phyloP scores from a whole-genome alignment of 164 flowering plant species.

The Euptelea pleiosperma region DNA sequence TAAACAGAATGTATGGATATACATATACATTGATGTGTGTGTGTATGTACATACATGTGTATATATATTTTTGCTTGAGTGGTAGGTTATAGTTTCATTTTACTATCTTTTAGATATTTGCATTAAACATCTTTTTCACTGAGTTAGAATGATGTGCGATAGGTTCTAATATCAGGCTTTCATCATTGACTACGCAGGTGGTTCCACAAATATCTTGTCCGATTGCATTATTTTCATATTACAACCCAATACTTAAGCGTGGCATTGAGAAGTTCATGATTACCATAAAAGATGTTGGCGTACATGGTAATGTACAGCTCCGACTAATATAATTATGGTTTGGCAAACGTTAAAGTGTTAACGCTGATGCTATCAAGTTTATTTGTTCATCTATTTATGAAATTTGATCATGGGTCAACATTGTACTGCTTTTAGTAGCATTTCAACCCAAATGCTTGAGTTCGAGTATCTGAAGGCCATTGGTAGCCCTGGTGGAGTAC shows the following conservation, averaged over 20 bases:
- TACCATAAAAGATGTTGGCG: slow-evolving; percentile 55
- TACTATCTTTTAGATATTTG: not conserved
- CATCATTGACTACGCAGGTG: slow-evolving; percentile 45
- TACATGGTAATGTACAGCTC: slow-evolving; percentile 55
- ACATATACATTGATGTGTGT: too few species aligned
- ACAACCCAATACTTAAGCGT: slow-evolving; percentile 86
- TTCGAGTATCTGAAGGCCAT: too few species aligned
- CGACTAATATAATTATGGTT: slow-evolving; percentile 4
- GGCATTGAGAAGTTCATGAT: slow-evolving; percentile 75
- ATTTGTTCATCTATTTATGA: not conserved
- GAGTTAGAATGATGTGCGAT: not conserved
- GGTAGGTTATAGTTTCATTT: too few species aligned
- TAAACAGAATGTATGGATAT: not conserved
- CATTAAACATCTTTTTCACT: not conserved
- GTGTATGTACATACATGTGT: not conserved
- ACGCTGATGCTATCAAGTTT: not conserved
- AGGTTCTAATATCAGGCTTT: slow-evolving; percentile 11
- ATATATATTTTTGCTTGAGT: too few species aligned
- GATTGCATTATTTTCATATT: slow-evolving; percentile 76
- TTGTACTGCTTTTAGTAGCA: too few species aligned
- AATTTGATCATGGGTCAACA: too few species aligned
- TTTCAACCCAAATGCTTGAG: too few species aligned
- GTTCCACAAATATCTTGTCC: slow-evolving; percentile 84
- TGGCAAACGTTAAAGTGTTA: not conserved
- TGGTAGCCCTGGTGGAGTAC: too few species aligned